Conservation (phyloP, 2,329 filamentous ascomycete species). For the Fusarium anguioides region DNA sequence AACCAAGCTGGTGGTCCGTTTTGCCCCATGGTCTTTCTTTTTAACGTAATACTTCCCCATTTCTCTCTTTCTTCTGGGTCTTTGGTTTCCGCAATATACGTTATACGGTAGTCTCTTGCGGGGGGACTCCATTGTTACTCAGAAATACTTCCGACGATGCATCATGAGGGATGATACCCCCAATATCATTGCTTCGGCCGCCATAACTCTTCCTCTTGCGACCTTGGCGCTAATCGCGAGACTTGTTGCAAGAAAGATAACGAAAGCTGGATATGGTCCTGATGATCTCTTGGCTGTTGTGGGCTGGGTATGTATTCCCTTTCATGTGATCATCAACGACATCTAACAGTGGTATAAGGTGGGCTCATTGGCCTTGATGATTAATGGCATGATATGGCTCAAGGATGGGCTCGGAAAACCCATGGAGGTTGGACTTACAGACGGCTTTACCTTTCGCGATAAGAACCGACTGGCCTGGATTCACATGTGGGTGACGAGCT, state of each 20-base stretch:
- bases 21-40: slow-evolving; percentile 16
- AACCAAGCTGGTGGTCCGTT: neutral
- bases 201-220: slow-evolving; percentile 36
- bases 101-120: slow-evolving; percentile 2
- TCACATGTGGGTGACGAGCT: slow-evolving; percentile 44
- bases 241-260: slow-evolving; percentile 36
- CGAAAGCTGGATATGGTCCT: slow-evolving; percentile 39
- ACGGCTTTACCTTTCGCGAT: slow-evolving; percentile 23
- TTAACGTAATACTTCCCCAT: slow-evolving; percentile 27
- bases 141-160: slow-evolving; percentile 22
- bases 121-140: neutral
- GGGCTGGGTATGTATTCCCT: slow-evolving; percentile 33
- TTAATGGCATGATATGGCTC: slow-evolving; percentile 34
- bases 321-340: neutral
- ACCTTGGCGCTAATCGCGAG: slow-evolving; percentile 33
- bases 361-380: slow-evolving; percentile 34
- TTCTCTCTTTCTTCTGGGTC: slow-evolving; percentile 5
- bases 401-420: slow-evolving; percentile 30
- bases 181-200: slow-evolving; percentile 38
- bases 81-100: slow-evolving; percentile 9
- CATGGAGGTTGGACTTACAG: slow-evolving; percentile 28
- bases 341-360: slow-evolving; percentile 10
- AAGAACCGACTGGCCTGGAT: slow-evolving; percentile 34
- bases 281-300: slow-evolving; percentile 38
- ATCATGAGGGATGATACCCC: slow-evolving; percentile 41